A percentile compares a stretch with the other conserved stretches of the same genome.
Evolutionary conservation across 2,329 filamentous ascomycete genomes (phyloP).

Genomic region (Diaporthe ampelina): DNA sequence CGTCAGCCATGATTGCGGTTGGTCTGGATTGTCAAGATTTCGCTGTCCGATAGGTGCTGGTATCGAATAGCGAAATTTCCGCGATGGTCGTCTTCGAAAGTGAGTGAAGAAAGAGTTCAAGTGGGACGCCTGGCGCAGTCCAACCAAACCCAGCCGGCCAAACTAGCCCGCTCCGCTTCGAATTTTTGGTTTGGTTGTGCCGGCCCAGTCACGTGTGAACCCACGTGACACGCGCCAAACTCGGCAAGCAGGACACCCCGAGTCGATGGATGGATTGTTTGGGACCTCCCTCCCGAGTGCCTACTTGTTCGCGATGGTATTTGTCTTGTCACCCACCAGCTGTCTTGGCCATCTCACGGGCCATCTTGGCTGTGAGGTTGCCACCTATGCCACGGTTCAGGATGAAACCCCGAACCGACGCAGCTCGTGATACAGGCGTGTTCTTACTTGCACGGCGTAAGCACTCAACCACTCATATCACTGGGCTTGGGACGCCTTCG

Average conservation of each 20-base stretch:
- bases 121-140: conserved; percentile 36
- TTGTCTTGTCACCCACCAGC: too few species aligned
- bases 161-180: conserved; percentile 4
- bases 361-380: too few species aligned
- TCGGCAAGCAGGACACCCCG: too few species aligned
- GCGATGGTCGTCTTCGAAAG: conserved; percentile 37
- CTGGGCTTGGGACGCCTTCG: neutral
- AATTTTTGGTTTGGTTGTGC: conserved; percentile 35
- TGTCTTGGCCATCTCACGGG: neutral
- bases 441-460: neutral
- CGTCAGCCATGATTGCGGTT: conserved; percentile 82
- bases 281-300: too few species aligned
- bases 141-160: conserved; percentile 28
- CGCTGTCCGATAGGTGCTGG: conserved; percentile 55
- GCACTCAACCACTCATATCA: neutral
- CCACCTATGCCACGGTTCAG: neutral
- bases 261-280: too few species aligned
- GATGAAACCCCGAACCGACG: neutral
- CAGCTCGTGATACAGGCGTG: neutral
- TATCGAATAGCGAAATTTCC: conserved; percentile 50
- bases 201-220: neutral
- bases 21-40: conserved; percentile 49
- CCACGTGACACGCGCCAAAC: neutral
- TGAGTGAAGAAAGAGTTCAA: conserved; percentile 37
- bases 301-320: neutral